Percentiles rank a stretch among this genome's conserved stretches.
Evolutionary conservation across 2,329 filamentous ascomycete genomes (phyloP).

Genomic region (Colletotrichum somersetense): DNA sequence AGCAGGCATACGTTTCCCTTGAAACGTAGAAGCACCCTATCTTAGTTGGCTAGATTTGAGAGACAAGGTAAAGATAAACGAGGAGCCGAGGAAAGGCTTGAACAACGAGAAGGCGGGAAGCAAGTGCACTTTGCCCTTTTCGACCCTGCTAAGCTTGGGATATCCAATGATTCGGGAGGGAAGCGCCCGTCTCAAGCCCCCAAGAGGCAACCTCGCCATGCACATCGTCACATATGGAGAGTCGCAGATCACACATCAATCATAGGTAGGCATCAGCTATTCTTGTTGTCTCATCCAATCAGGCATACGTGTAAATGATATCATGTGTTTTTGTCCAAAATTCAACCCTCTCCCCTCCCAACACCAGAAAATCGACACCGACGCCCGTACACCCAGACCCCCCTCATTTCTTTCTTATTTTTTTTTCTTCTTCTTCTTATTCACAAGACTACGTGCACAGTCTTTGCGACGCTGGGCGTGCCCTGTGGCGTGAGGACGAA

Average conservation of each 20-base stretch:
- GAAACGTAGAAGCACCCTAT: no score
- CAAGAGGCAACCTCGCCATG: neutral
- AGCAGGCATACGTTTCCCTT: no score
- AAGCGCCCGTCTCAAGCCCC: neutral
- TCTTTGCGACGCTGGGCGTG: slow-evolving; percentile 61
- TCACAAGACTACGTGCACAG: slow-evolving; percentile 49
- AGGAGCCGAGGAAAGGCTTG: no score
- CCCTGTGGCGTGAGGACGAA: slow-evolving; percentile 62
- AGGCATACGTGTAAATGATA: neutral
- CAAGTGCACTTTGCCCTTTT: no score
- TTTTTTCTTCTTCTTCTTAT: neutral
- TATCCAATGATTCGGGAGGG: neutral
- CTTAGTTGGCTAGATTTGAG: no score
- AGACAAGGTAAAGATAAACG: no score
- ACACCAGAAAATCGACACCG: neutral
- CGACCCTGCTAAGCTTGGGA: no score
- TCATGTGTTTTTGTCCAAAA: neutral
- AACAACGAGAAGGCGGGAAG: no score
- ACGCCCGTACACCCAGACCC: neutral
- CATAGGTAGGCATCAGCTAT: neutral
- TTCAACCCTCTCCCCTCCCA: neutral
- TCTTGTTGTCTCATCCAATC: neutral
- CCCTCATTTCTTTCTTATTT: no score
- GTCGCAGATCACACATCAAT: neutral
- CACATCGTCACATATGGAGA: neutral